These are phyloP conservation scores for Apiospora phragmitis DNA, from an alignment of 2,329 filamentous ascomycete species.

Conservation along the genomic window DNA sequence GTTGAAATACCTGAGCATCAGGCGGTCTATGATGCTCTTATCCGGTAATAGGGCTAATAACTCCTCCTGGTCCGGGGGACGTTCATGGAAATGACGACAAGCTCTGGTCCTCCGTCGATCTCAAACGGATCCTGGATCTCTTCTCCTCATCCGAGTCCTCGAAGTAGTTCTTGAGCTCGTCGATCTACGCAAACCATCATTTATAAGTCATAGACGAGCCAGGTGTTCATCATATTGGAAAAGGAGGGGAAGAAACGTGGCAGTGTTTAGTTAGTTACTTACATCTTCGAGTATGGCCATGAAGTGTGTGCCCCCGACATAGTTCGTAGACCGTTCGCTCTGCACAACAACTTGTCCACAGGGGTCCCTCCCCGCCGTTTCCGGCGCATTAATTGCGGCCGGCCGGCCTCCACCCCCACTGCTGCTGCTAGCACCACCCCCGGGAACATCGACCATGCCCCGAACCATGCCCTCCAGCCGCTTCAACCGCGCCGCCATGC, in stretches of 20 bases:
- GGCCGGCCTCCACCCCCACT: not conserved
- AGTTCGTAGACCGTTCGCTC: conserved; percentile 45
- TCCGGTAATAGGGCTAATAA: conserved; percentile 50
- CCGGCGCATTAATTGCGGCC: not conserved
- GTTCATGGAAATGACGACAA: conserved; percentile 43
- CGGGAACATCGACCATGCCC: conserved; percentile 48
- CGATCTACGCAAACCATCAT: conserved; percentile 44
- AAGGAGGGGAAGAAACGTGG: not conserved
- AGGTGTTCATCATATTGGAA: not conserved
- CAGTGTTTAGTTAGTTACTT: conserved; percentile 22
- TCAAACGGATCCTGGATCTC: conserved; percentile 30
- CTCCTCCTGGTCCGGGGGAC: conserved; percentile 44
- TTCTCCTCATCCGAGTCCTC: conserved; percentile 43
- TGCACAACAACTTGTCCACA: conserved; percentile 47
- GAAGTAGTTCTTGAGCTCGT: conserved; percentile 60
- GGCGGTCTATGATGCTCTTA: conserved; percentile 45
- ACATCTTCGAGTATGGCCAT: conserved; percentile 63
- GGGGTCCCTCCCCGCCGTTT: conserved; percentile 13
- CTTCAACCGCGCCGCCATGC: conserved; percentile 55
- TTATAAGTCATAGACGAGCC: not conserved
- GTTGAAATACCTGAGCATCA: conserved; percentile 55
- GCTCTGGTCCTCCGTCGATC: conserved; percentile 38
- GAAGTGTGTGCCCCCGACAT: conserved; percentile 60
- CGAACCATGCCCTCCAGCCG: conserved; percentile 60
- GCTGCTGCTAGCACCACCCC: not conserved